Evolutionary conservation across 2,329 filamentous ascomycete species (phyloP), one percentile per base, ranked within the genome.

Genomic region (Apiospora pterosperma): DNA sequence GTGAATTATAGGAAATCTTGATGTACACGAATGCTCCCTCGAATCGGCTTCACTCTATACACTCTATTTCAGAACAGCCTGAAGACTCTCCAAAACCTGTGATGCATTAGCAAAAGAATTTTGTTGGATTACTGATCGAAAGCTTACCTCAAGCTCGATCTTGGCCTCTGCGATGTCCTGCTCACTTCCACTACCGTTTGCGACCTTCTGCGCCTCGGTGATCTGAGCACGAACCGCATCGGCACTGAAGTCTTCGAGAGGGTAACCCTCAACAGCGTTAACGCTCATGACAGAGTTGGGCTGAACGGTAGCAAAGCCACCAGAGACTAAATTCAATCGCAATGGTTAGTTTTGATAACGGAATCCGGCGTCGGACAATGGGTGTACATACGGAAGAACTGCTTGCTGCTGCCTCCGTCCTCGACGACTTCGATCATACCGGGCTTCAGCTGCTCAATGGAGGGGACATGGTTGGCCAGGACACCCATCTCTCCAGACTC

Each of bases 401-500:
- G 92, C 89, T 99, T 99, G 91, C 80, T 84, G 77, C 85, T 85
- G 77, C 93, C 92, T 77, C 84, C 88, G 88, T 99, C 96, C 86
- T 98, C 95, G 72, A 98, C 88, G 77, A 99, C 87, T 86, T 98
- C 95, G 73, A 99, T 87, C 73, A 98, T 84, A 76, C 96, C 96
- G 67, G 96, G 94, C 88, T 96, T 97, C 81, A 99, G 87, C 87
- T 99, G 96, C 87, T 99, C 96, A 78, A 99, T 98, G 68, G 94
- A 93, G 70, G 96, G 94, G 76, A 99, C 96, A 88, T 99, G 96
- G 87, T 96, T 96, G 80, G 96, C 96, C 78, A 99, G 91, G 75
- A 99, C 91, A 91, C 96, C 96, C 96, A 99, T 99, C 76, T 98
- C 96, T 80, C 96, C 96, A 69, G 94, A 96, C 81, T 97, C 96